Conservation (phyloP, 495 filamentous ascomycete genomes). For the Xylaria telfairii region DNA sequence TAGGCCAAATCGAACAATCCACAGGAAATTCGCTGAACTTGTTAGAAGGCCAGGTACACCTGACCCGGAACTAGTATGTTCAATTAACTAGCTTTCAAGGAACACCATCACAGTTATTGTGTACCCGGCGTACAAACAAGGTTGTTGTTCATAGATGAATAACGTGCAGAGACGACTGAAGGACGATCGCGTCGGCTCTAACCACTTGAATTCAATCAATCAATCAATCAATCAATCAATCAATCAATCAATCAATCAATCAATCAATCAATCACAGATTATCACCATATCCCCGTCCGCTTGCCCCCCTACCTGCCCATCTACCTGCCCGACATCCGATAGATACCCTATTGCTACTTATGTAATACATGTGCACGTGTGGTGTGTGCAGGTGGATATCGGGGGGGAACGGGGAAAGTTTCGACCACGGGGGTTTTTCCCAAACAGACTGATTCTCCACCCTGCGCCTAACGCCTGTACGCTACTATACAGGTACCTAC, state of each 20-base stretch:
- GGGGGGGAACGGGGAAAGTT: too few species aligned
- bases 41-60: too few species aligned
- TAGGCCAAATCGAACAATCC: background rate
- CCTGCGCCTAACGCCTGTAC: background rate
- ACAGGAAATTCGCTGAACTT: background rate
- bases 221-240: too few species aligned
- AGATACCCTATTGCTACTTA: background rate
- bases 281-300: background rate
- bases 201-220: too few species aligned
- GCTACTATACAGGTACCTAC: too few species aligned
- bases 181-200: too few species aligned
- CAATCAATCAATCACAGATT: background rate
- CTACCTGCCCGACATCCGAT: background rate
- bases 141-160: background rate
- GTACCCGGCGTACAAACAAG: background rate
- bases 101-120: background rate
- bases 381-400: background rate
- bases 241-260: background rate
- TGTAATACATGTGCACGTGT: background rate
- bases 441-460: background rate
- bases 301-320: background rate
- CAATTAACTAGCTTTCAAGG: background rate
- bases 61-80: too few species aligned
- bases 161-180: too few species aligned
- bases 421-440: too few species aligned